Percentiles rank a stretch among this genome's conserved stretches.
Evolutionary conservation across 2,329 filamentous ascomycete genomes (phyloP).

Genomic region (Sphaerulina vaccinii): DNA sequence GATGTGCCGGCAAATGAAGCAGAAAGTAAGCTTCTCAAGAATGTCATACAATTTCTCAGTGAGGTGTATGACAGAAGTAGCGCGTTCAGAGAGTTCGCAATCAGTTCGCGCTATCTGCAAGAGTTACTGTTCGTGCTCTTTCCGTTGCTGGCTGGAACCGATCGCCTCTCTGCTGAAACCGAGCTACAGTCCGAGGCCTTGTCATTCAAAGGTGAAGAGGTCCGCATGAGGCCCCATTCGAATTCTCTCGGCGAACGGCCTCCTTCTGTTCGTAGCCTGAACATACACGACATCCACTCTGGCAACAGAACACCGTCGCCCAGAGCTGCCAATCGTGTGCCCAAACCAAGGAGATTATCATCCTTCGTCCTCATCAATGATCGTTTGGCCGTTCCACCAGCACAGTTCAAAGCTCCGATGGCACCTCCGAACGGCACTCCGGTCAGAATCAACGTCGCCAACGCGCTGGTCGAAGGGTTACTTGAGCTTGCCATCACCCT

Average conservation of each 20-base stretch:
- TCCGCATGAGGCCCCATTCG: slow-evolving; percentile 74
- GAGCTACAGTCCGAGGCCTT: slow-evolving; percentile 83
- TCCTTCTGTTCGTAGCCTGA: slow-evolving; percentile 73
- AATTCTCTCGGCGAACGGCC: slow-evolving; percentile 56
- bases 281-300: slow-evolving; percentile 44
- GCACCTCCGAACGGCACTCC: slow-evolving; percentile 55
- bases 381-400: slow-evolving; percentile 57
- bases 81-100: slow-evolving; percentile 78
- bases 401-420: slow-evolving; percentile 63
- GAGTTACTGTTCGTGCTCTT: slow-evolving; percentile 78
- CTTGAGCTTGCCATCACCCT: slow-evolving; percentile 75
- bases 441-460: slow-evolving; percentile 55
- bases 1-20: slow-evolving; percentile 55
- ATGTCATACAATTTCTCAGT: slow-evolving; percentile 74
- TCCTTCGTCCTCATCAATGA: slow-evolving; percentile 88
- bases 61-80: slow-evolving; percentile 74
- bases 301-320: slow-evolving; percentile 42
- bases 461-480: slow-evolving; percentile 71
- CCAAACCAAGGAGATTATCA: slow-evolving; percentile 73
- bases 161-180: slow-evolving; percentile 76
- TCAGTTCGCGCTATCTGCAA: slow-evolving; percentile 77
- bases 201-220: slow-evolving; percentile 81
- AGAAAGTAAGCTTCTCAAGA: slow-evolving; percentile 61
- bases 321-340: slow-evolving; percentile 47
- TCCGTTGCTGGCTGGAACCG: slow-evolving; percentile 81